Base-by-base conservation (phyloP, 2,329 filamentous ascomycete genomes). In the Cladosporium velox region DNA sequence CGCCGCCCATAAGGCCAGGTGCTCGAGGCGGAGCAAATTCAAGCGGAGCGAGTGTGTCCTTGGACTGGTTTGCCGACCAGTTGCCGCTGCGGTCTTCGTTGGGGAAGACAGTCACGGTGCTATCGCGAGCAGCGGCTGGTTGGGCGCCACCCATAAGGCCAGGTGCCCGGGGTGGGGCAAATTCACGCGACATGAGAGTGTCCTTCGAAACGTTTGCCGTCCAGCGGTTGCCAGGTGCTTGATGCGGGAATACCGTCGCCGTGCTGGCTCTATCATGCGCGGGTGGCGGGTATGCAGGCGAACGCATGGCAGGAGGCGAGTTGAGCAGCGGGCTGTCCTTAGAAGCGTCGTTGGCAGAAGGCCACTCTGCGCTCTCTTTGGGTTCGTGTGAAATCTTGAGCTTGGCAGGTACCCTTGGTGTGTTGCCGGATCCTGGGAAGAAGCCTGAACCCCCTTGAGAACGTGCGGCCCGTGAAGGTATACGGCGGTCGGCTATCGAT, bases 111-210 rank as follows among this genome's bases (percentile, higher is more conserved):
- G 75, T 77, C 38, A 73, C 71, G 18, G 73, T 83, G 70, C 88
- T 91, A 52, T 87, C 86, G 0, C 89, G 88, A 54, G 89, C 84
- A 28, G 51, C 49, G 15, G 51, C 61, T 88, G 88, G 68, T 87
- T 88, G 4, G 87, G 77, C 73, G 10, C 41, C 38, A n/a, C 32
- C 32, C 61, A 57, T 64, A 18, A 64, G 51, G 1, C 51, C 61
- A 24, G 60, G 60, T 34, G 61, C 57, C 6, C 64, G 64, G 21
- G 64, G 64, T 32, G 64, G 64, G 3, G 64, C 64, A 38, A 65
- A 57, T 28, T 59, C 52, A 21, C n/a, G 12, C 8, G 26, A 4
- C 32, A n/a, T 41, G 44, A 55, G 52, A 34, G 15, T 34, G 47
- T 66, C 51, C 8, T 26, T 49, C 10, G 64, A 55, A 18, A 44